A percentile compares a stretch with the other conserved stretches of the same genome.
These are phyloP conservation scores for Sordaria brevicollis DNA, from an alignment of 495 filamentous ascomycete species.

Conservation along the genomic window DNA sequence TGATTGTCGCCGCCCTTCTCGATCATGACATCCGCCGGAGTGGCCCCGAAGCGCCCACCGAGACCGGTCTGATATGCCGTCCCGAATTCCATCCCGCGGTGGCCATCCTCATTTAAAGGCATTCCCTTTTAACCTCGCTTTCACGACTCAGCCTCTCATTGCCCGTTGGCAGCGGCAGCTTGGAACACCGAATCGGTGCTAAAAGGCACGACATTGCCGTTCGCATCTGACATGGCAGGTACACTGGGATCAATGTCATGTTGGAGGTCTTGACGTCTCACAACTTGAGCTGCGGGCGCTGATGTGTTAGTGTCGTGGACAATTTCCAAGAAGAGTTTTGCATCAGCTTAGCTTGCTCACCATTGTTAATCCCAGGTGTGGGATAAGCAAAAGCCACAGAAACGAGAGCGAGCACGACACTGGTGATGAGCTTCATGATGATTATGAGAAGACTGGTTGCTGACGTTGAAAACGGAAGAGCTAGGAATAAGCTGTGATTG, in stretches of 20 bases:
- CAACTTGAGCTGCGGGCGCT: constrained; percentile 4
- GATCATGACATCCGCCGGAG: not conserved
- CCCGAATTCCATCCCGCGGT: not conserved
- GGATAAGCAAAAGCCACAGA: constrained; percentile 35
- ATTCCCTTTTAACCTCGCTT: not conserved
- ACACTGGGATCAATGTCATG: constrained; percentile 14
- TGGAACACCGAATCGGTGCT: constrained; percentile 26
- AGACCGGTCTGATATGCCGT: not conserved
- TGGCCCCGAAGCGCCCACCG: not conserved
- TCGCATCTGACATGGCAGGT: constrained; percentile 28
- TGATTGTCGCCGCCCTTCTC: not conserved
- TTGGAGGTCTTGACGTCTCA: constrained; percentile 20
- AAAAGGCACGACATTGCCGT: constrained; percentile 31
- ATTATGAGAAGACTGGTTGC: constrained; percentile 9
- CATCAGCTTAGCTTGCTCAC: constrained; percentile 14
- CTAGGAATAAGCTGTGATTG: not conserved
- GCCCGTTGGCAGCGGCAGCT: constrained; percentile 10
- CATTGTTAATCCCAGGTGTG: constrained; percentile 9
- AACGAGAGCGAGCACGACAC: constrained; percentile 36
- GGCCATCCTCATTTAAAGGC: not conserved
- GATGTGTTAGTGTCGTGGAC: not conserved
- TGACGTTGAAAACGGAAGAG: constrained; percentile 10
- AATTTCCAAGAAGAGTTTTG: not conserved
- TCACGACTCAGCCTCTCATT: not conserved
- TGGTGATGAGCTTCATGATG: constrained; percentile 43